Evolutionary conservation across 2,329 filamentous ascomycete species (phyloP), one percentile per base, ranked within the genome.

Genomic region (Colletotrichum cereale): DNA sequence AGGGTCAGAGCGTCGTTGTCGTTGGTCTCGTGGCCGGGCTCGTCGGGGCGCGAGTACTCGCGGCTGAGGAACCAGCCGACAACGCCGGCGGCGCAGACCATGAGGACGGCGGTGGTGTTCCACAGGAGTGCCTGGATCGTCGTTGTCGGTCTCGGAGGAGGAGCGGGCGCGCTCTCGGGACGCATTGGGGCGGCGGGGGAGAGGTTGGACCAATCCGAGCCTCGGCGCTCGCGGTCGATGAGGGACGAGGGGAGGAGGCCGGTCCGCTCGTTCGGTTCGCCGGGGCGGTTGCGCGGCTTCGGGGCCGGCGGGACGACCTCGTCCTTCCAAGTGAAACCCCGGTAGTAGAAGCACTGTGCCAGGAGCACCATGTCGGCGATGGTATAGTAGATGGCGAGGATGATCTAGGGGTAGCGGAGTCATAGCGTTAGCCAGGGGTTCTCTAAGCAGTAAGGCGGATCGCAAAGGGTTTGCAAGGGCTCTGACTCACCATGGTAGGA

Each of bases 361-460:
- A 98, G 85, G 1, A 99, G 86, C 2, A 98, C 94, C 52, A 98
- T 89, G 78, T 98, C 96, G 72, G 95, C 95, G 47, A 97, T 87
- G 21, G 95, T 97, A 80, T 98, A 97, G 81, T 97, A 97, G 21
- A 97, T 88, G 16, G 95, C 95, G n/a, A 98, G 86, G 64, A 97
- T 97, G 73, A 94, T 91, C 90, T 91, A 73, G 63, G 56, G 42
- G 16, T 31, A 48, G 42, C 24, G 29, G 38, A 64, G 53, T 53
- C 65, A 44, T 69, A 64, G 58, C 69, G 60, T 71, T 31, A 64
- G 67, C 65, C 42, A 67, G 61, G 75, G 75, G 65, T 71, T 47
- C 61, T 50, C 36, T 63, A 57, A 53, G 47, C 55, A 63, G 16
- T 58, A 40, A 62, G 62, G 72, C 71, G 71, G 2, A 48, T n/a